Base-by-base conservation (phyloP, 495 filamentous ascomycete genomes). In the Aspergillus asperescens region DNA sequence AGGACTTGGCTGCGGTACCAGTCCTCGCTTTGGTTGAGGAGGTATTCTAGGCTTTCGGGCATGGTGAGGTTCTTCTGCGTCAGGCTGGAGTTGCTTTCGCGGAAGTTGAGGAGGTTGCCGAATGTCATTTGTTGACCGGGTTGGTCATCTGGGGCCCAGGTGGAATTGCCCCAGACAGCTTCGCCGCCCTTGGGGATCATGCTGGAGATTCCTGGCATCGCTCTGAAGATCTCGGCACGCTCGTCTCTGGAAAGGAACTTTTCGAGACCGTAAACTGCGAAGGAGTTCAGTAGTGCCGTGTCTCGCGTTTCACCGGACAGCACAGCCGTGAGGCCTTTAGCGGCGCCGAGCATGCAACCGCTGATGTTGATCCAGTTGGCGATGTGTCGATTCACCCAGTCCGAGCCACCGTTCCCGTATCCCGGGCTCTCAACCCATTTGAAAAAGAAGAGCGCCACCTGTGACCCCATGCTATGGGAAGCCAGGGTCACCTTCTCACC, bases 311-410 rank as follows among this genome's bases (percentile, higher is more conserved):
- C 93, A 25, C 93, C 93, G 0, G 90, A 95, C 0, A 97, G 78
- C 6, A 97, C 81, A 7, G 93, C 94, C 1, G 93, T 87, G 19
- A 96, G 69, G 39, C 89, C 90, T 75, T 98, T 98, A 47, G 89
- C 77, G 1, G 93, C 92, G 15, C 93, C 93, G 7, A 98, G 83
- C 92, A 98, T 96, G 66, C 90, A 97, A 15, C 93, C 93, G 54
- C 87, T 91, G 65, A 98, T 90, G 64, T 98, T 98, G 69, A 98
- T 91, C 89, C 94, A 97, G 18, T 87, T 84, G 53, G 93, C 94
- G 43, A 98, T 81, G 64, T 95, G 80, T 19, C 76, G 77, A 35
- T 98, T 90, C 1, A 97, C 94, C 93, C 93, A 98, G 56, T 81
- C 77, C 12, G 83, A 77, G 5, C 93, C 93, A 6, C 90, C 90